Evolutionary conservation across 148 eudicot species (phyloP), one percentile per base, ranked within the genome.

Genomic region (Silene latifolia): DNA sequence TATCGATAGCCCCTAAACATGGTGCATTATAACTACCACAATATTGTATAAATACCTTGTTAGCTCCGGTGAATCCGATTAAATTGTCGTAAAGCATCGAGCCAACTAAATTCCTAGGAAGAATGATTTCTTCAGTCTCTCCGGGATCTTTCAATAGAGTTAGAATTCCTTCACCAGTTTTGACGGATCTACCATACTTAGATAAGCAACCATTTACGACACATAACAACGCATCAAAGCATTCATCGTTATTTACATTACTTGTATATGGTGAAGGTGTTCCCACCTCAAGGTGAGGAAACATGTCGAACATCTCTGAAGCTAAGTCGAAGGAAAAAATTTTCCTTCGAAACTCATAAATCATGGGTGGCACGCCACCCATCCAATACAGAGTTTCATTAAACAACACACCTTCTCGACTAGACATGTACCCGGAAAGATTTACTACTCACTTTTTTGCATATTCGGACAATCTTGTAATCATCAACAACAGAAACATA

Each of bases 251-350:
- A 9, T 0, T 35, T 35, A 5, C 42, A 4, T 35, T 35, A 1
- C 42, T 35, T 35, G 4, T 12, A 13, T 7, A 0, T 47, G 32
- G 4, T 7, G n/a, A 1, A 46, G 57, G 56, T 69, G 32, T 19
- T 1, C 32, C 4, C 58, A 66, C 58, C 13, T 46, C 57, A 15
- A 69, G 32, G 72, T 69, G 32, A 47, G 72, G 58, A 23, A 46
- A 69, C 7, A n/a, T 8, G 9, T 21, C 72, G 10, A 76, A 67
- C 72, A 1, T 24, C 68, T 76, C 72, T 6, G 18, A 57, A 39
- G 14, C 78, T 56, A 76, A 42, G 57, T 76, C 78, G 48, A 76
- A 76, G 23, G 56, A 47, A 19, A 76, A 3, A 20, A 76, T 21
- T 10, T 20, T 21, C 32, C 58, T 42, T 18, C 7, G 24, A 5